Base-by-base conservation (phyloP, 805 yeast genomes). In the Yamadazyma kitorensis region DNA sequence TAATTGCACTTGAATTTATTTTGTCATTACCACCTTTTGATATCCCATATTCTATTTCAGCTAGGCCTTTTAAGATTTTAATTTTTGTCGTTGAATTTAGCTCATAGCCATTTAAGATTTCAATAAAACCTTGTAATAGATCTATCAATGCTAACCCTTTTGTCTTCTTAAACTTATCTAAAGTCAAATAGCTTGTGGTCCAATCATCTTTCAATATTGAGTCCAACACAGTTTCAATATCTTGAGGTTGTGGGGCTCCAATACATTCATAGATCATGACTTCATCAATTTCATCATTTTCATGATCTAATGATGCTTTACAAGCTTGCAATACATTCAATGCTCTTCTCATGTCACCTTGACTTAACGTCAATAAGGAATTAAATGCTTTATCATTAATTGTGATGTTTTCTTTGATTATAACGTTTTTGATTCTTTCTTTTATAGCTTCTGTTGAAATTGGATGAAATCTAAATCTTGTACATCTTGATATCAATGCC, bases 281-380 rank as follows among this genome's bases (percentile, higher is more conserved):
- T 19, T 73, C 75, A 18, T 82, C 74, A 25, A 93, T 82, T 27
- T 49, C 59, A 6, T 54, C 69, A 16, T 59, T 62, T 11, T 36
- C 42, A 12, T 33, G 29, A 18, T 48, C 56, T 19, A 56, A 41
- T 2, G 95, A 85, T 0, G 96, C 89, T 42, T 83, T 76, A 57
- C 98, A 86, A 0, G 98, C 95, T 60, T 93, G 99, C 38, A 93
- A 61, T 4, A 93, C 96, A 52, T 93, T 93, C 48, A 93, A 69
- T 1, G 95, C 95, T 32, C 86, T 77, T 64, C 99, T 78, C 98
- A 93, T 93, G 59, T 93, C 99, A 33, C 99, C 99, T 38, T 80
- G 76, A n/a, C 93, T 74, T 36, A 93, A 69, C 34, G 64, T 68
- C 37, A 93, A 65, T 30, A 93, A 63, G 2, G 96, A 79, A 0